Evolutionary conservation across 768 basidiomycete species (phyloP).

Genomic region (Lentinula lateritia): DNA sequence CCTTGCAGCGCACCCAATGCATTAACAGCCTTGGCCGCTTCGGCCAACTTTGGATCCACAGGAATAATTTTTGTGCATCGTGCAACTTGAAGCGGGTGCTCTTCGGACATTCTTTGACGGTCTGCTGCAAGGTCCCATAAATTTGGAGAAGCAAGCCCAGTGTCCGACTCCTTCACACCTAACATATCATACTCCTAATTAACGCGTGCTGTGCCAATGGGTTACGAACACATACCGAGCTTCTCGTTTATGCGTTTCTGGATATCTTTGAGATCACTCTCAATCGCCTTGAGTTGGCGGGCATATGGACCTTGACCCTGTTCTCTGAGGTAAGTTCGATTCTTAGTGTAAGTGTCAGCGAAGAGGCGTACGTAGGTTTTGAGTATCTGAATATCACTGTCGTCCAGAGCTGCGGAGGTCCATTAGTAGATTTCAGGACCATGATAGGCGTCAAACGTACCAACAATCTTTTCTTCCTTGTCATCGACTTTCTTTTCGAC

Average conservation of each 20-base stretch:
- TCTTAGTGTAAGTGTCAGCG: background rate
- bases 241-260: slow-evolving; percentile 98
- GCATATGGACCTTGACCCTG: slow-evolving; percentile 99
- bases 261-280: slow-evolving; percentile 89
- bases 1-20: slow-evolving; percentile 74
- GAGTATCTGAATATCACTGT: slow-evolving; percentile 97
- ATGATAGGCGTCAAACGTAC: slow-evolving; percentile 32
- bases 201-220: background rate
- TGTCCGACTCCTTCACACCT: slow-evolving; percentile 98
- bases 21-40: slow-evolving; percentile 74
- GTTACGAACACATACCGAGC: slow-evolving; percentile 53
- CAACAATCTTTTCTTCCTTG: slow-evolving; percentile 93
- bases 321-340: slow-evolving; percentile 1
- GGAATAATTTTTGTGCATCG: slow-evolving; percentile 98
- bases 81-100: slow-evolving; percentile 94
- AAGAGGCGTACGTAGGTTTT: slow-evolving; percentile 82
- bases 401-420: slow-evolving; percentile 70
- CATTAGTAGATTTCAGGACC: slow-evolving; percentile 7
- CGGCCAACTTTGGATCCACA: slow-evolving; percentile 68
- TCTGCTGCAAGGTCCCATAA: slow-evolving; percentile 97
- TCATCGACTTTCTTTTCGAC: slow-evolving; percentile 83
- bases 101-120: slow-evolving; percentile 82
- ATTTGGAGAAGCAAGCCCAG: slow-evolving; percentile 93
- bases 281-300: slow-evolving; percentile 77
- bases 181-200: background rate